Evolutionary conservation across 2,329 filamentous ascomycete genomes (phyloP), one percentile per base, ranked within the genome.

Genomic region (Diplocarpon rosae): DNA sequence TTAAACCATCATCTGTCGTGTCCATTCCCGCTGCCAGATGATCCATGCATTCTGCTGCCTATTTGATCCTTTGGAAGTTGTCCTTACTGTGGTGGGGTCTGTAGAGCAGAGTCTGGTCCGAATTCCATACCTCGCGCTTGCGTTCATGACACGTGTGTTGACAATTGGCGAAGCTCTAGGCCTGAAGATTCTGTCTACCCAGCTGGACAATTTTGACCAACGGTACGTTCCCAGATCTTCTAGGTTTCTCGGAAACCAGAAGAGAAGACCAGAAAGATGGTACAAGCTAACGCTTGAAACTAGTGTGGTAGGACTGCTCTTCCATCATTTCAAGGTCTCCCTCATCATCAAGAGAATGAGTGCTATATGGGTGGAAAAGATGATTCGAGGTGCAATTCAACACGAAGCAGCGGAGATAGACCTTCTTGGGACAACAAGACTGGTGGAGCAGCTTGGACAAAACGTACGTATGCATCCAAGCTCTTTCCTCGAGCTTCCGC

Each of bases 161-260:
- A 78, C 73, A 35, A 78, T 61, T 0, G 78, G 78, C 1, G 51
- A 45, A 10, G 49, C 47, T 20, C 51, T 43, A 9, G 54, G 50
- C 56, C 84, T 81, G 63, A 95, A 92, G 56, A 87, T 80, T 65
- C 92, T 93, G 70, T 83, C 90, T 62, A 96, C 94, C 2, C 88
- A 94, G 63, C 94, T 94, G 65, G 95, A 89, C 60, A 96, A 94
- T 33, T 88, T 95, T 33, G 90, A 90, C 65, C 95, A 95, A 68
- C 95, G 95, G 65, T 56, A 55, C 31, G 53, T 50, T 6, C 46
- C 31, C 16, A 57, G 75, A 72, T 52, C 71, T 64, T 35, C 78
- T 70, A 6, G 75, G 48, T n/a, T n/a, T n/a, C n/a, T n/a, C n/a
- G 36, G 11, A 13, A 17, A 12, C 46, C 12, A 45, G 37, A n/a